These are phyloP conservation scores for Pseudozyma flocculosa DNA, from an alignment of 1,284 basidiomycete genomes.

Conservation along the genomic window DNA sequence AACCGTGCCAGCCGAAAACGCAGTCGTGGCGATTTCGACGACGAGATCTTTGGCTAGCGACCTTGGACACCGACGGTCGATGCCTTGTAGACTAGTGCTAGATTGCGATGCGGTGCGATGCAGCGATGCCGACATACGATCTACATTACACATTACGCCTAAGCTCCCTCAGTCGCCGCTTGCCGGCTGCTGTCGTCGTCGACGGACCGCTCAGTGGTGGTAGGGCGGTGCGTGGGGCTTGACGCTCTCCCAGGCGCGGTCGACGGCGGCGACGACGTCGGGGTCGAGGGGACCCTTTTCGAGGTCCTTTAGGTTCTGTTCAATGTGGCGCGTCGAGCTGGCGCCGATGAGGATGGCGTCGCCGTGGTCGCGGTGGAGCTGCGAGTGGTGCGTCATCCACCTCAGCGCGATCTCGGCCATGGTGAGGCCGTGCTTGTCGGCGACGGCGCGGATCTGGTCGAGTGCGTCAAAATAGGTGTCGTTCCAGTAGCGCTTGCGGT, in stretches of 20 bases:
- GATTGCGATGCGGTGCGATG: too few species aligned
- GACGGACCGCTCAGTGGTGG: conserved; percentile 13
- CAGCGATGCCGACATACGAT: too few species aligned
- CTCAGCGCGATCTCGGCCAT: conserved; percentile 37
- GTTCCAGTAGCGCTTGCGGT: conserved; percentile 40
- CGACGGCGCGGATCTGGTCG: conserved; percentile 50
- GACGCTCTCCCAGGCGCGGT: conserved; percentile 40
- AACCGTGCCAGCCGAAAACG: background rate
- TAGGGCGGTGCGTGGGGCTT: conserved; percentile 29
- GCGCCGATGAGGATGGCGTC: conserved; percentile 40
- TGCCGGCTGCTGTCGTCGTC: too few species aligned
- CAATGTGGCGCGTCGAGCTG: conserved; percentile 35
- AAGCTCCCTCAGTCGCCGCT: too few species aligned
- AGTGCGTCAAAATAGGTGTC: conserved; percentile 43
- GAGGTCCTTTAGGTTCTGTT: conserved; percentile 36
- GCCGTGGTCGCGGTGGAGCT: conserved; percentile 14
- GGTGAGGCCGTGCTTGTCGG: conserved; percentile 21
- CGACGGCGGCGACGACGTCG: conserved; percentile 33
- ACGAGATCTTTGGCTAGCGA: background rate
- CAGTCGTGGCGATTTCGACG: background rate
- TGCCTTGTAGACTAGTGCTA: too few species aligned
- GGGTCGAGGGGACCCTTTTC: conserved; percentile 31
- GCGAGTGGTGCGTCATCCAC: conserved; percentile 45
- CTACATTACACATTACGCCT: too few species aligned
- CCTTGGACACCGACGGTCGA: too few species aligned